phyloP scores from a whole-genome alignment of 2,329 filamentous ascomycete species.

The Sarocladium oryzae region DNA sequence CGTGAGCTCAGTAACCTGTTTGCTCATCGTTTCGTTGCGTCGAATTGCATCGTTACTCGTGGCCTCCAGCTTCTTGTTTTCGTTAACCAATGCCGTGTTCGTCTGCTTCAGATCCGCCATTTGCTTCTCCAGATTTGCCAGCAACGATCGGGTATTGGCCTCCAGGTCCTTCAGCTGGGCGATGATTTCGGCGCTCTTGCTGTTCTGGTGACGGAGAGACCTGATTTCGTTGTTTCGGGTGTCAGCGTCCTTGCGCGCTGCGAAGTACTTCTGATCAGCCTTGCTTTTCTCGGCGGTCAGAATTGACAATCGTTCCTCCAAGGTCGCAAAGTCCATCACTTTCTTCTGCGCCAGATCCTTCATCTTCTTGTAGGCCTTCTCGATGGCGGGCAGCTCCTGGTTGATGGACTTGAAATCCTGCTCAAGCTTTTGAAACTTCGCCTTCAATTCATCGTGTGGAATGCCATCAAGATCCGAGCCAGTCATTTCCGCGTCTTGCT shows the following conservation, averaged over 20 bases:
- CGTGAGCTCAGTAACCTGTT: constrained; percentile 71
- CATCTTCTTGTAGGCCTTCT: constrained; percentile 84
- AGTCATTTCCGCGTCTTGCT: constrained; percentile 39
- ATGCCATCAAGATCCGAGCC: constrained; percentile 48
- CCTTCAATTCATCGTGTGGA: constrained; percentile 63
- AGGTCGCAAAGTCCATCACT: constrained; percentile 64
- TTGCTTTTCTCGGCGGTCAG: constrained; percentile 87
- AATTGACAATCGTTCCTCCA: constrained; percentile 72
- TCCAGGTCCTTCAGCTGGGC: constrained; percentile 89
- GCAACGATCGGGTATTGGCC: constrained; percentile 63
- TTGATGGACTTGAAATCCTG: constrained; percentile 79
- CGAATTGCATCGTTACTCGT: constrained; percentile 64
- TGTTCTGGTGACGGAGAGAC: constrained; percentile 72
- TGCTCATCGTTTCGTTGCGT: constrained; percentile 63
- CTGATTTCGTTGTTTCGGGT: constrained; percentile 74
- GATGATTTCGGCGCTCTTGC: constrained; percentile 89
- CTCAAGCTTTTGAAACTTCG: constrained; percentile 67
- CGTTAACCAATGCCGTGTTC: constrained; percentile 61
- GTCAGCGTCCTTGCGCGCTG: constrained; percentile 89
- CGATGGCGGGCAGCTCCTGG: constrained; percentile 81
- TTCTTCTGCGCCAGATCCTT: constrained; percentile 82
- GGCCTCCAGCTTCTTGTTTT: constrained; percentile 70
- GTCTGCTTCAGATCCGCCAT: constrained; percentile 74
- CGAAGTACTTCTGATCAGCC: constrained; percentile 97
- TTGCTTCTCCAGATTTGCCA: constrained; percentile 87